Percentiles rank a stretch among this genome's conserved stretches.
phyloP scores from a whole-genome alignment of 2,329 filamentous ascomycete genomes.

The Orbilia blumenaviensis region DNA sequence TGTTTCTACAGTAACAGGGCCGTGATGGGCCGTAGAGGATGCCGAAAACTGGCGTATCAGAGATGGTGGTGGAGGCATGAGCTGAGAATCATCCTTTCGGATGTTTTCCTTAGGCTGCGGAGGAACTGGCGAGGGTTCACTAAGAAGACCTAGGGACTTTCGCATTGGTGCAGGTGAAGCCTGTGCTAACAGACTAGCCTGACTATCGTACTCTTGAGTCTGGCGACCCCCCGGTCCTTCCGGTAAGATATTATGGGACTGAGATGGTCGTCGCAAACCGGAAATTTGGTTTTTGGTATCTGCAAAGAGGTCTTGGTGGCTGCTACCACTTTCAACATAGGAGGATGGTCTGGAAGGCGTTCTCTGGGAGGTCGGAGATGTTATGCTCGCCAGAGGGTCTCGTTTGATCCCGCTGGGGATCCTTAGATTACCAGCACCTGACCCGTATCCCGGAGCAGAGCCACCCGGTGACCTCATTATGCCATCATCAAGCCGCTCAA shows the following conservation, averaged over 20 bases:
- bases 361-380: conserved; percentile 19
- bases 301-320: conserved; percentile 6
- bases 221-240: not conserved
- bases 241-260: conserved; percentile 3
- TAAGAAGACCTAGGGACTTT: conserved; percentile 36
- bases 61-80: conserved; percentile 46
- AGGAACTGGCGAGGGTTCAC: conserved; percentile 19
- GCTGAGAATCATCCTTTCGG: conserved; percentile 33
- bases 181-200: not conserved
- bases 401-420: not conserved
- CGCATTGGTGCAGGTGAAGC: conserved; percentile 36
- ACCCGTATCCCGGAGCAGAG: not conserved
- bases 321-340: conserved; percentile 20
- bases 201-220: conserved; percentile 19
- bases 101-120: conserved; percentile 13
- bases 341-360: conserved; percentile 29
- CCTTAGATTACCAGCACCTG: conserved; percentile 14
- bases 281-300: conserved; percentile 20
- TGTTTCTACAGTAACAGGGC: conserved; percentile 9
- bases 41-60: conserved; percentile 33
- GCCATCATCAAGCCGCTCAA: conserved; percentile 27
- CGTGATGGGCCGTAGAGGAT: conserved; percentile 1
- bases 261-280: conserved; percentile 22
- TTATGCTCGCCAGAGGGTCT: conserved; percentile 14
- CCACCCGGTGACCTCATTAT: conserved; percentile 29